Conservation (phyloP, 345 rosid genomes). For the Gossypium raimondii region DNA sequence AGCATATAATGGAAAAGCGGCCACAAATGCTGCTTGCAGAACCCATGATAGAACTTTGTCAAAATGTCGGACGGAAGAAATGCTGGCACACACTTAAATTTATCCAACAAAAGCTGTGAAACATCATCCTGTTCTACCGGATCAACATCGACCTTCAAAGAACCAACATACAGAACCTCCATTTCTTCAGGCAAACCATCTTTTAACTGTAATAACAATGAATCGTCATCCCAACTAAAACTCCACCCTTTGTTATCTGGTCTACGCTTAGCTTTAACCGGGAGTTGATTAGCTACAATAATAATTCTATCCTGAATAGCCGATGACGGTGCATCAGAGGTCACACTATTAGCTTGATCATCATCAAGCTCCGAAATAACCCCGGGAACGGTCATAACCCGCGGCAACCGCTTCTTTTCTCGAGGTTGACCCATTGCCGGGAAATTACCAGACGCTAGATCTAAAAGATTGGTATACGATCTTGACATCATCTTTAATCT, state of each 20-base stretch:
- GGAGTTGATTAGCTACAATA: conserved; percentile 67
- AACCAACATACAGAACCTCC: conserved; percentile 73
- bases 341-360: conserved; percentile 63
- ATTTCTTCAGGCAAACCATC: conserved; percentile 76
- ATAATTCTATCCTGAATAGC: conserved; percentile 58
- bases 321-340: conserved; percentile 63
- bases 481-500: conserved; percentile 53
- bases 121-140: conserved; percentile 63
- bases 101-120: conserved; percentile 62
- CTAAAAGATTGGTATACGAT: conserved; percentile 72
- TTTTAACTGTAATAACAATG: conserved; percentile 57
- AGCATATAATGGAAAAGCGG: conserved; percentile 80
- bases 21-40: conserved; percentile 80
- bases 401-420: conserved; percentile 57
- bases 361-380: conserved; percentile 79
- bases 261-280: conserved; percentile 69
- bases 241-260: conserved; percentile 77
- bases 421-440: conserved; percentile 49
- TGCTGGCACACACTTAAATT: conserved; percentile 70
- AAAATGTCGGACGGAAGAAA: conserved; percentile 62
- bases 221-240: conserved; percentile 74
- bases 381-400: conserved; percentile 75
- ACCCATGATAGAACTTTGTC: conserved; percentile 65
- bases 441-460: conserved; percentile 76
- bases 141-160: conserved; percentile 56